A percentile compares a stretch with the other conserved stretches of the same genome.
Conservation (phyloP, 148 eudicot genomes). For the Bassia scoparia region DNA sequence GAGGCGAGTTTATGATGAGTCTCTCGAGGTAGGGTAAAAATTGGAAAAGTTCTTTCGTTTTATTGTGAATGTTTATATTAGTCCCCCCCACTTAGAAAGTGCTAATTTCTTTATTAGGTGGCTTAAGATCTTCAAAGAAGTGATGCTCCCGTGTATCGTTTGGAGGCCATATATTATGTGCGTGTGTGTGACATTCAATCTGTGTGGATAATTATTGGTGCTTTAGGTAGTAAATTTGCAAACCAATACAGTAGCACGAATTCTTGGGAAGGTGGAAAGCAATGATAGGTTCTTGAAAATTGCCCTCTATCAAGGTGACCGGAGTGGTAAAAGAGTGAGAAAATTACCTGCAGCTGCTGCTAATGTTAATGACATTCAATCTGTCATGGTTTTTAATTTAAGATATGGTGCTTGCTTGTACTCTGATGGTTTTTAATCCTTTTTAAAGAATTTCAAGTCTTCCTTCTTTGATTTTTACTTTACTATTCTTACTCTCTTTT, state of each 20-base stretch:
- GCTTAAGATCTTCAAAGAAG: conserved; percentile 99
- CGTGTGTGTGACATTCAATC: not conserved
- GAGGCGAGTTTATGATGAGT: conserved; percentile 93
- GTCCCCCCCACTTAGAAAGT: conserved; percentile 1
- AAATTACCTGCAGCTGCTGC: conserved; percentile 90
- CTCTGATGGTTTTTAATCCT: no score
- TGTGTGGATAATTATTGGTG: conserved; percentile 6
- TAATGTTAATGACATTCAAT: conserved; percentile 89
- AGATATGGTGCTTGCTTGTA: no score
- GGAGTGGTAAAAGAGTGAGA: conserved; percentile 80
- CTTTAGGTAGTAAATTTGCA: conserved; percentile 83
- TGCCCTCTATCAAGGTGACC: conserved; percentile 96
- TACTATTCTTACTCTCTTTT: no score
- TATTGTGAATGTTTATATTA: no score
- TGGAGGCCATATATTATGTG: conserved; percentile 77
- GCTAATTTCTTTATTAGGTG: conserved; percentile 44
- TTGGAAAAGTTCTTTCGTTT: not conserved
- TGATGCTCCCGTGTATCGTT: conserved; percentile 79
- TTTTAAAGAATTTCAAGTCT: no score
- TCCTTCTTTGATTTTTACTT: no score
- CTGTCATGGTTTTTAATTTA: no score
- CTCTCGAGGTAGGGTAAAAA: conserved; percentile 76
- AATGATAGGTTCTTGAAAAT: conserved; percentile 90
- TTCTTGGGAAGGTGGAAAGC: conserved; percentile 97
- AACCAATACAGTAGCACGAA: conserved; percentile 82